These are phyloP conservation scores for Corymbia maculata DNA, from an alignment of 345 rosid species.

Conservation along the genomic window DNA sequence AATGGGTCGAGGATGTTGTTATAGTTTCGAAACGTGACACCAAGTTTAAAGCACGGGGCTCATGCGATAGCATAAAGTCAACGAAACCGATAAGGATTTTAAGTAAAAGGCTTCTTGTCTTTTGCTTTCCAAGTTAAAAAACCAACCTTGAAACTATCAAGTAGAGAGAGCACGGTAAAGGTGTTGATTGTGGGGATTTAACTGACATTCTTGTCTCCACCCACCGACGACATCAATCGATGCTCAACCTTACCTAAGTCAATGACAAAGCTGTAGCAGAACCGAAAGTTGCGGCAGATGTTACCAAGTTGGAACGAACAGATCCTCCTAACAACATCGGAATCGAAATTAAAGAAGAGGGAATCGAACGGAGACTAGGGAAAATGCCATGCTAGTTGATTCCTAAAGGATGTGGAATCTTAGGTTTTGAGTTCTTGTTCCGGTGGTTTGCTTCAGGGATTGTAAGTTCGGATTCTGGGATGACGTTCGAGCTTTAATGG, in stretches of 20 bases:
- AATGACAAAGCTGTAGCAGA: background rate
- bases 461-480: background rate
- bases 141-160: background rate
- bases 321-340: background rate
- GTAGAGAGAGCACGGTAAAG: background rate
- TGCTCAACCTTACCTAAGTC: background rate
- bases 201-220: background rate
- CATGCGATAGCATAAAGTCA: background rate
- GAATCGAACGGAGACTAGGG: background rate
- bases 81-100: background rate
- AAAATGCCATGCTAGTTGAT: background rate
- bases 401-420: background rate
- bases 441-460: background rate
- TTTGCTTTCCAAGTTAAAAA: background rate
- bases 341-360: background rate
- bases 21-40: background rate
- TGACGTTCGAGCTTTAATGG: background rate
- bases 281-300: background rate
- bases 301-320: background rate
- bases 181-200: background rate
- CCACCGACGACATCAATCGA: background rate
- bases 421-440: background rate
- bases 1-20: background rate
- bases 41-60: background rate
- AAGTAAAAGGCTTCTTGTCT: background rate